Conservation (phyloP, 108 stramenopile species). For the Stephanodiscus triporus region DNA sequence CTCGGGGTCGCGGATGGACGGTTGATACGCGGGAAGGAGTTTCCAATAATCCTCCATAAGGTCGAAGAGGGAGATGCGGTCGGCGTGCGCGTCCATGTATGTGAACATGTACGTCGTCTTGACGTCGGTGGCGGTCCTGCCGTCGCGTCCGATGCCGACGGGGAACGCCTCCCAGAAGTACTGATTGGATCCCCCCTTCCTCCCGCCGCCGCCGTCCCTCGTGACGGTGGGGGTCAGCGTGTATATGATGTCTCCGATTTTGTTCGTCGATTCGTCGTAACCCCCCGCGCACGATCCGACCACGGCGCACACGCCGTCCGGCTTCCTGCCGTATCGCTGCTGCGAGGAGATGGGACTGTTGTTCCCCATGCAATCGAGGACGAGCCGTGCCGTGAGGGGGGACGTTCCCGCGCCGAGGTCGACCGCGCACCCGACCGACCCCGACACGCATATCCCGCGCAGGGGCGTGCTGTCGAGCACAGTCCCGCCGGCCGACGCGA, state of each 20-base stretch:
- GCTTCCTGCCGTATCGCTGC: slow-evolving; percentile 77
- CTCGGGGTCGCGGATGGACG: slow-evolving; percentile 71
- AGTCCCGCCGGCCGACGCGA: slow-evolving; percentile 59
- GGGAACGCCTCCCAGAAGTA: slow-evolving; percentile 98
- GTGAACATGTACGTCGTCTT: slow-evolving; percentile 90
- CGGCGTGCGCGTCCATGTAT: slow-evolving; percentile 90
- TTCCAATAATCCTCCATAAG: slow-evolving; percentile 95
- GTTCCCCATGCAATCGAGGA: slow-evolving; percentile 96
- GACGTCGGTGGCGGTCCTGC: slow-evolving; percentile 65
- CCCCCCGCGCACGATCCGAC: slow-evolving; percentile 90
- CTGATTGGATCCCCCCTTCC: slow-evolving; percentile 69
- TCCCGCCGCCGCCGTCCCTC: slow-evolving; percentile 45
- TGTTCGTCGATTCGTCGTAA: slow-evolving; percentile 76
- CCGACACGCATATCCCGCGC: slow-evolving; percentile 72
- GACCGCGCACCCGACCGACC: slow-evolving; percentile 72
- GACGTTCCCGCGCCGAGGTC: slow-evolving; percentile 61
- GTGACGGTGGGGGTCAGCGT: slow-evolving; percentile 74
- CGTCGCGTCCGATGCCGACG: slow-evolving; percentile 79
- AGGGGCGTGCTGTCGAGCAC: slow-evolving; percentile 68
- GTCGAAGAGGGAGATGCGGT: slow-evolving; percentile 67
- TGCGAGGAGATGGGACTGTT: slow-evolving; percentile 87
- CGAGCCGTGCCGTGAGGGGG: slow-evolving; percentile 79
- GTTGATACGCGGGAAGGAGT: slow-evolving; percentile 85
- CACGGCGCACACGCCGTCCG: slow-evolving; percentile 90
- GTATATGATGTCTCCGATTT: slow-evolving; percentile 91